These are phyloP conservation scores for Orbilia quercus DNA, from an alignment of 2,329 filamentous ascomycete species.

Conservation along the genomic window DNA sequence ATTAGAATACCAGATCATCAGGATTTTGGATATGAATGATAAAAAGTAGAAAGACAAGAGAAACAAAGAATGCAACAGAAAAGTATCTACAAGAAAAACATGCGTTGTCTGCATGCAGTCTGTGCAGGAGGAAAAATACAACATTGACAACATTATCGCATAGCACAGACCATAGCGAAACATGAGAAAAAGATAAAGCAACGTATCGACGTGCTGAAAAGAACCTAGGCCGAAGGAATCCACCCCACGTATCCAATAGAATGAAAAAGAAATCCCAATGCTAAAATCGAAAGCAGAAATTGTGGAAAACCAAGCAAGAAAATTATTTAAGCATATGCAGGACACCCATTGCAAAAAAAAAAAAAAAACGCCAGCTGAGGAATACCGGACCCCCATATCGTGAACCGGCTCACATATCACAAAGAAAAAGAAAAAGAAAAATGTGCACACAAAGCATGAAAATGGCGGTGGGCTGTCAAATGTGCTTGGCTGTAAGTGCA, in stretches of 20 bases:
- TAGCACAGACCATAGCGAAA: conserved; percentile 43
- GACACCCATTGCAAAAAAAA: conserved; percentile 49
- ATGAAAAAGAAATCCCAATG: conserved; percentile 27
- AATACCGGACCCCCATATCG: conserved; percentile 54
- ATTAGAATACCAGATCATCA: conserved; percentile 39
- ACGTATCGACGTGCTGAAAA: conserved; percentile 36
- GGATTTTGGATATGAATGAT: conserved; percentile 36
- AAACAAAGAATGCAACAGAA: conserved; percentile 17
- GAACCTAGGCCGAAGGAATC: conserved; percentile 46
- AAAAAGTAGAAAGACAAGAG: conserved; percentile 6
- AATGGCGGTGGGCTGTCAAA: conserved; percentile 5
- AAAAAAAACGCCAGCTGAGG: conserved; percentile 54
- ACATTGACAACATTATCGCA: conserved; percentile 55
- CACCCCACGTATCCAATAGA: conserved; percentile 46
- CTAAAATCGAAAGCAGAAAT: conserved; percentile 16
- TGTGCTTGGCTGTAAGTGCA: conserved; percentile 10
- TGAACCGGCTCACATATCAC: conserved; percentile 7
- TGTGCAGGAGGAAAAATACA: conserved; percentile 51
- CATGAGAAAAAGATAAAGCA: conserved; percentile 33
- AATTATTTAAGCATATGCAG: conserved; percentile 38
- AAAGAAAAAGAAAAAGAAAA: conserved; percentile 13
- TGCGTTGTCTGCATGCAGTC: conserved; percentile 52
- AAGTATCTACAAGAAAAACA: conserved; percentile 45
- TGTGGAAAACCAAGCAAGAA: conserved; percentile 8
- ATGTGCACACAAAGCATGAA: neutral